Conservation (phyloP, 805 yeast genomes). For the Spathaspora passalidarum region DNA sequence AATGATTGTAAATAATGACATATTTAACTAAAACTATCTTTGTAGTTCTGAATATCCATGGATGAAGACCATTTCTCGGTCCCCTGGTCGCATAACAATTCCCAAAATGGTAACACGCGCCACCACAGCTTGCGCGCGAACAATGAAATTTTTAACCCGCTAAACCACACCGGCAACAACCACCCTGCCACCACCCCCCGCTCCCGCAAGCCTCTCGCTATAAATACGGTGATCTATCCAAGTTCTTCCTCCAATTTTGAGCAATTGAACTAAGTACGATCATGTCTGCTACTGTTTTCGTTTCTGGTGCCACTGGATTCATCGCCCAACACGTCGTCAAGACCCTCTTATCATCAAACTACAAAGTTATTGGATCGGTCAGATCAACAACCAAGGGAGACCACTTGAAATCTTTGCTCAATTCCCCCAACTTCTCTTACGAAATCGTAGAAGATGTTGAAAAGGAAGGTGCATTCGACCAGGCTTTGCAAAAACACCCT, state of each 20-base stretch:
- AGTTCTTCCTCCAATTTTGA: too few species aligned
- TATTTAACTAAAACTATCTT: too few species aligned
- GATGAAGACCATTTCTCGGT: too few species aligned
- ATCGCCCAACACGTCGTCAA: conserved; percentile 50
- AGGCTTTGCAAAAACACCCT: conserved; percentile 42
- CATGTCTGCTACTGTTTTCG: conserved; percentile 31
- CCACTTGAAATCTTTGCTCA: conserved; percentile 19
- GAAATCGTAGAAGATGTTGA: conserved; percentile 49
- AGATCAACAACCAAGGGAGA: conserved; percentile 46
- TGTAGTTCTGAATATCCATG: too few species aligned
- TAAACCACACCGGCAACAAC: too few species aligned
- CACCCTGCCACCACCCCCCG: too few species aligned
- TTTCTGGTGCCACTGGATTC: conserved; percentile 57
- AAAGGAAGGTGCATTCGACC: conserved; percentile 43
- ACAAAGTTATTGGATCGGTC: conserved; percentile 52
- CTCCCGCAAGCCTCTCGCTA: too few species aligned
- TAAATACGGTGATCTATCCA: too few species aligned
- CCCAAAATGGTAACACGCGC: background rate
- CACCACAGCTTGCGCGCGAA: background rate
- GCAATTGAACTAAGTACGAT: background rate
- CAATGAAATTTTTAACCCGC: background rate
- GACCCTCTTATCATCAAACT: conserved; percentile 36
- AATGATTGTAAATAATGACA: background rate
- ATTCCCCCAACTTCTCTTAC: conserved; percentile 33
- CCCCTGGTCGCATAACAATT: background rate